These are phyloP conservation scores for Prototheca stagnorum DNA, from an alignment of 163 green algal genomes.

Conservation along the genomic window DNA sequence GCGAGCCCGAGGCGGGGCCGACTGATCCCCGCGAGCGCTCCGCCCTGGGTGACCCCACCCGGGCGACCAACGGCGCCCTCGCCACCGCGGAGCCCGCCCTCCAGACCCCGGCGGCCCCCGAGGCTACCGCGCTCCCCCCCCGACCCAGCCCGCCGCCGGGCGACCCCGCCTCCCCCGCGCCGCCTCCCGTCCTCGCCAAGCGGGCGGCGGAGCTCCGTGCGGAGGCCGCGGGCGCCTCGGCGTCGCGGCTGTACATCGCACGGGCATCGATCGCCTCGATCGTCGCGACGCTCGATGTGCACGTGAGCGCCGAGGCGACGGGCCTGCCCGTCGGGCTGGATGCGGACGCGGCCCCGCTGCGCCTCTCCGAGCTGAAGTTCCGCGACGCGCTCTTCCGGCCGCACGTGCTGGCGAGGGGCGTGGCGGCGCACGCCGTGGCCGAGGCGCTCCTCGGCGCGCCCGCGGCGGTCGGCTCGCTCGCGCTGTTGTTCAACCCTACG, in stretches of 20 bases:
- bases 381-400: conserved; percentile 25
- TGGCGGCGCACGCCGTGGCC: conserved; percentile 34
- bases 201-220: neutral
- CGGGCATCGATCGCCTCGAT: conserved; percentile 8
- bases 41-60: no score
- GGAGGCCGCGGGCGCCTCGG: conserved; percentile 7
- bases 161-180: neutral
- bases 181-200: neutral
- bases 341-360: conserved; percentile 20
- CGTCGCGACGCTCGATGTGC: conserved; percentile 20
- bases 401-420: conserved; percentile 20
- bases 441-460: conserved; percentile 38
- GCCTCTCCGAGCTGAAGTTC: conserved; percentile 8
- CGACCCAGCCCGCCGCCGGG: neutral
- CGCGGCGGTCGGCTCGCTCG: conserved; percentile 32
- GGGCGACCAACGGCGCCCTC: no score
- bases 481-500: conserved; percentile 44
- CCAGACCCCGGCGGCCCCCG: no score
- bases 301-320: conserved; percentile 12
- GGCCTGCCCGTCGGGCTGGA: conserved; percentile 20
- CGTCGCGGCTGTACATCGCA: conserved; percentile 15
- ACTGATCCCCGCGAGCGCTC: no score
- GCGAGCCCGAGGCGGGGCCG: no score
- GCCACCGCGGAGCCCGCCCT: no score
- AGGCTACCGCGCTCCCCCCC: no score